These are phyloP conservation scores for Perilla frutescens DNA, from an alignment of 257 asterid species.

Conservation along the genomic window DNA sequence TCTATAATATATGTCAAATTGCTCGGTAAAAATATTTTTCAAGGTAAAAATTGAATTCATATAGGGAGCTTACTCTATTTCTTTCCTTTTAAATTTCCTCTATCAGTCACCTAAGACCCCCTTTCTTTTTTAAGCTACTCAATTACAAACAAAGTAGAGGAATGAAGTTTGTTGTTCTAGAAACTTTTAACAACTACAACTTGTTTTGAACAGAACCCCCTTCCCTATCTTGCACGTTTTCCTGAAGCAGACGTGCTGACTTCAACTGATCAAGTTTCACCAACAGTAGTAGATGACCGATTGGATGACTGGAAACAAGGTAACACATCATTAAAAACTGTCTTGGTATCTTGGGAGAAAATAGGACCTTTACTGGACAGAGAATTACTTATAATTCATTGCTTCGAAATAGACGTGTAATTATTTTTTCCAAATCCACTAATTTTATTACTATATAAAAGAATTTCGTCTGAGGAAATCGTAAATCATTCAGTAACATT, in stretches of 20 bases:
- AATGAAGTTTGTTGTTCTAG: constrained; percentile 18
- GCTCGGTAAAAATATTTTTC: constrained; percentile 4
- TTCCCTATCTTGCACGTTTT: constrained; percentile 91
- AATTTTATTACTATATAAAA: neutral
- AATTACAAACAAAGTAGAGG: neutral
- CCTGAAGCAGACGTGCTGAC: constrained; percentile 98
- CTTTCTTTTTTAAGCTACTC: constrained; percentile 15
- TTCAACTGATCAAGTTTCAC: constrained; percentile 91
- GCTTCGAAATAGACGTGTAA: neutral
- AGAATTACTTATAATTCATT: constrained; percentile 15
- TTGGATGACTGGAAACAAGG: constrained; percentile 94
- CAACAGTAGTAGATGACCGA: constrained; percentile 89
- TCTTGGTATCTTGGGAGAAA: constrained; percentile 21
- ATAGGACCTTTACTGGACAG: constrained; percentile 5
- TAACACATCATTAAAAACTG: constrained; percentile 34
- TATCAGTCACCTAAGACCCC: neutral
- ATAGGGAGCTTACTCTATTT: constrained; percentile 25
- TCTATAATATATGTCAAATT: neutral
- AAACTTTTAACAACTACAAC: constrained; percentile 37
- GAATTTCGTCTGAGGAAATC: neutral
- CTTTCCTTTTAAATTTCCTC: neutral
- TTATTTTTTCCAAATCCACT: neutral
- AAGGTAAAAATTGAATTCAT: neutral
- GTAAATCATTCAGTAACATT: constrained; percentile 5
- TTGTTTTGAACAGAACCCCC: constrained; percentile 79